Conservation (phyloP, 2,329 filamentous ascomycete species). For the Verticillium nubilum region DNA sequence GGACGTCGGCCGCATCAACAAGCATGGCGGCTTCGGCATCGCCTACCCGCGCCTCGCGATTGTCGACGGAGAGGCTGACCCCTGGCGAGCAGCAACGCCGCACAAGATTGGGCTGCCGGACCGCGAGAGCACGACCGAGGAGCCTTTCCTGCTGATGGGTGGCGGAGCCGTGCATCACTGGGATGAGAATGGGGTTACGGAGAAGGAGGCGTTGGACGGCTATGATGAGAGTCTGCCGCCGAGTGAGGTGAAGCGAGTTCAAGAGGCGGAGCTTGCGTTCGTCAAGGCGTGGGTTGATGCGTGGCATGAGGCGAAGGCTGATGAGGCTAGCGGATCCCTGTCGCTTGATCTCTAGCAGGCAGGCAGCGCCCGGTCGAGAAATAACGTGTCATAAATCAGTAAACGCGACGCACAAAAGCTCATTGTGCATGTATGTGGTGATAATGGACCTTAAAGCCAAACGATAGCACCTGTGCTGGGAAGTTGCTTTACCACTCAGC, state of each 20-base stretch:
- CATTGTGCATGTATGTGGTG: too few species aligned
- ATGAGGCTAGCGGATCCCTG: background rate
- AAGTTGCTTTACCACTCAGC: too few species aligned
- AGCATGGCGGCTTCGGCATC: conserved; percentile 68
- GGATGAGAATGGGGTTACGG: conserved; percentile 64
- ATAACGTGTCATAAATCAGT: too few species aligned
- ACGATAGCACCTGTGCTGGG: too few species aligned
- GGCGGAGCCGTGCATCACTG: conserved; percentile 72
- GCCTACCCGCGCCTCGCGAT: conserved; percentile 70
- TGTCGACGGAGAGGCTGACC: conserved; percentile 72
- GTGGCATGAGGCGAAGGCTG: conserved; percentile 32
- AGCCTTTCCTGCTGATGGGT: conserved; percentile 70
- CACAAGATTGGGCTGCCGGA: conserved; percentile 55
- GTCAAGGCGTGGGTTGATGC: conserved; percentile 64
- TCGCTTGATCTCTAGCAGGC: background rate
- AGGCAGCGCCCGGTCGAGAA: too few species aligned
- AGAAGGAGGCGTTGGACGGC: conserved; percentile 50
- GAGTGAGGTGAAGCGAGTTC: conserved; percentile 49
- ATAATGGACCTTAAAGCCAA: too few species aligned
- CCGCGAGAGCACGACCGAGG: conserved; percentile 52
- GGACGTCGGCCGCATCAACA: conserved; percentile 64
- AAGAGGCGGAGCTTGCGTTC: conserved; percentile 53
- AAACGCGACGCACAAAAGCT: too few species aligned
- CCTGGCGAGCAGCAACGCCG: conserved; percentile 73
- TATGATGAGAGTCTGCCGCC: conserved; percentile 43